Conservation (phyloP, 768 basidiomycete genomes). For the Calocera cornea region DNA sequence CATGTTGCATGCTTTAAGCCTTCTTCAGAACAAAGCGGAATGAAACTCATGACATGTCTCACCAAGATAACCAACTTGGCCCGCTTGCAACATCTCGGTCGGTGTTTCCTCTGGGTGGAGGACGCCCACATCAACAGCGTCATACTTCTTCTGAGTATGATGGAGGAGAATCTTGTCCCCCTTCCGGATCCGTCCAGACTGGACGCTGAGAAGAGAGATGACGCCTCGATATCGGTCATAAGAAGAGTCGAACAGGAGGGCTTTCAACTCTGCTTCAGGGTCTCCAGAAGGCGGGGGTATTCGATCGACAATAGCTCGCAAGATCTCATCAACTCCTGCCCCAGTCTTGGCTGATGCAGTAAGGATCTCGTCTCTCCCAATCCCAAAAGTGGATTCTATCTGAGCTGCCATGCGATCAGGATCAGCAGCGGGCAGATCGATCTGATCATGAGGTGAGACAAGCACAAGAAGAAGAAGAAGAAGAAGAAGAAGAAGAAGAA, state of each 20-base stretch:
- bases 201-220: constrained; percentile 75
- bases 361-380: constrained; percentile 59
- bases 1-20: constrained; percentile 70
- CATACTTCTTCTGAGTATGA: constrained; percentile 76
- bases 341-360: constrained; percentile 90
- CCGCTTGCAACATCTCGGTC: constrained; percentile 49
- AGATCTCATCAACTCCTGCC: constrained; percentile 58
- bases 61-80: constrained; percentile 69
- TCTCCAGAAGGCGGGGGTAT: constrained; percentile 67
- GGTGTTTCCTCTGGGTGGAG: constrained; percentile 83
- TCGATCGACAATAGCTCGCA: constrained; percentile 66
- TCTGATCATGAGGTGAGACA: constrained; percentile 32
- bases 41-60: background rate
- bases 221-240: constrained; percentile 95
- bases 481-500: background rate
- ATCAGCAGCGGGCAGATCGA: constrained; percentile 83
- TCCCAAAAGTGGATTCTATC: constrained; percentile 69
- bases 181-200: constrained; percentile 67
- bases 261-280: constrained; percentile 48
- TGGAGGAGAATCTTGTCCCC: constrained; percentile 84
- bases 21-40: background rate
- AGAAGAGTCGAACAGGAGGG: constrained; percentile 88
- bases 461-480: background rate
- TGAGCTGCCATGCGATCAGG: constrained; percentile 68
- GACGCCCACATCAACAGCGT: constrained; percentile 76